Evolutionary conservation across 2,329 filamentous ascomycete genomes (phyloP).

Genomic region (Colletotrichum sp.): DNA sequence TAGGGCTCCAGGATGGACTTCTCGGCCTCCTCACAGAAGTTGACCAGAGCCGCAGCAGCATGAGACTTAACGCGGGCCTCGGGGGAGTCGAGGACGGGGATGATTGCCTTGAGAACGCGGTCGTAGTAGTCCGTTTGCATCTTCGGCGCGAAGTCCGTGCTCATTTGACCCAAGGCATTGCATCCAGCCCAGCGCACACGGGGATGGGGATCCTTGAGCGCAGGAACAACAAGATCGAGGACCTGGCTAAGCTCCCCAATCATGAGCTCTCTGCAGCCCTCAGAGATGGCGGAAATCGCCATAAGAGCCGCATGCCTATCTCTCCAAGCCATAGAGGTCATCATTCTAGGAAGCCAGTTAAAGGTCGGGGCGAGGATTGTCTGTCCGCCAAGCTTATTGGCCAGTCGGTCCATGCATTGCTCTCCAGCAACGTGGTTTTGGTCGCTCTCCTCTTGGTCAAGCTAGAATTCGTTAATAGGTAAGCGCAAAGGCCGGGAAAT

Average conservation of each 20-base stretch:
- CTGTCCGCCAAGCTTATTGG: constrained; percentile 95
- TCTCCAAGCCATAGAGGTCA: constrained; percentile 92
- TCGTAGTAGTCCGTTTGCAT: constrained; percentile 98
- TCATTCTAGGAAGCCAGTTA: constrained; percentile 97
- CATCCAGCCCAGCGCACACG: constrained; percentile 97
- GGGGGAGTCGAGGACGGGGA: constrained; percentile 87
- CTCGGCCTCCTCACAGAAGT: constrained; percentile 98
- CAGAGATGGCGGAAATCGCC: constrained; percentile 98
- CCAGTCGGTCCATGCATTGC: constrained; percentile 96
- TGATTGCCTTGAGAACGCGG: constrained; percentile 85
- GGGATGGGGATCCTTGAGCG: constrained; percentile 86
- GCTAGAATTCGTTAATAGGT: constrained; percentile 50
- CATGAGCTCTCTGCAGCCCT: constrained; percentile 96
- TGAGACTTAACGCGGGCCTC: constrained; percentile 96
- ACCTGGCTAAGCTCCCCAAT: constrained; percentile 93
- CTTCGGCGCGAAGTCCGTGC: constrained; percentile 95
- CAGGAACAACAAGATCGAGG: constrained; percentile 90
- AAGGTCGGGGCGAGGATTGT: constrained; percentile 94
- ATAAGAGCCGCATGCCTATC: constrained; percentile 96
- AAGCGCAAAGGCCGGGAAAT: background rate
- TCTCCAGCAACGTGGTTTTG: constrained; percentile 97
- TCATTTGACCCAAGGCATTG: constrained; percentile 99
- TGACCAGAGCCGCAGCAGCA: constrained; percentile 95
- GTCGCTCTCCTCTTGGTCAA: constrained; percentile 95
- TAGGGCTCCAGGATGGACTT: constrained; percentile 92